Evolutionary conservation across 202 grass and related monocot genomes (phyloP).

Genomic region (Carex arenaria): DNA sequence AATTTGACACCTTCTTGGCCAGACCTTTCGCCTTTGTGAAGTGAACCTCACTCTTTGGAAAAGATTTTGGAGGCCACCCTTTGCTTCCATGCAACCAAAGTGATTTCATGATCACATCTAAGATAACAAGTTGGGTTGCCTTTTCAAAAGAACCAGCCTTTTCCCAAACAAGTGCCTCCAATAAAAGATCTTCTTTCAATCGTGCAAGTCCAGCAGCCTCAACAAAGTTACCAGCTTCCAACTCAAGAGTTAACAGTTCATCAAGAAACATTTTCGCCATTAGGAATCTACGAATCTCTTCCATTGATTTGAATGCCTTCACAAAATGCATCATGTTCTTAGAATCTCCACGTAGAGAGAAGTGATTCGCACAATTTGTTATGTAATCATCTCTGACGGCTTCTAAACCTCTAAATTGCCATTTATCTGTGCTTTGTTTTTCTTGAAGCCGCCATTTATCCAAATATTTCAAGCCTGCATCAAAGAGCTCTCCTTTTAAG

Average conservation of each 20-base stretch:
- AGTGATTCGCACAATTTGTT: slow-evolving; percentile 40
- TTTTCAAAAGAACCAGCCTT: slow-evolving; percentile 47
- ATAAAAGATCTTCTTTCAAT: slow-evolving; percentile 40
- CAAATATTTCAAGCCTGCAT: slow-evolving; percentile 37
- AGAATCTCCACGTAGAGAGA: slow-evolving; percentile 37
- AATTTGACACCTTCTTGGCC: slow-evolving; percentile 29
- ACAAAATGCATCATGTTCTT: slow-evolving; percentile 61
- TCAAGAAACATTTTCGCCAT: slow-evolving; percentile 38
- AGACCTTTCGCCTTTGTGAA: slow-evolving; percentile 48
- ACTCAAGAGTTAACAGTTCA: slow-evolving; percentile 60
- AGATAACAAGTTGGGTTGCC: slow-evolving; percentile 45
- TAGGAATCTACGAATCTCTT: slow-evolving; percentile 41
- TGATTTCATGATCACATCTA: slow-evolving; percentile 36
- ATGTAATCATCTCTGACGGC: slow-evolving; percentile 34
- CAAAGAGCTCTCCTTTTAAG: slow-evolving; percentile 46
- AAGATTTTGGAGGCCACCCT: slow-evolving; percentile 69
- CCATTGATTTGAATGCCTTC: slow-evolving; percentile 57
- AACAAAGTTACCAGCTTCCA: slow-evolving; percentile 60
- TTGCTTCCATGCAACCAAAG: slow-evolving; percentile 46
- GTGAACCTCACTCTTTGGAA: slow-evolving; percentile 37
- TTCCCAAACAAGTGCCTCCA: slow-evolving; percentile 58
- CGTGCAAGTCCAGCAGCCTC: slow-evolving; percentile 58
- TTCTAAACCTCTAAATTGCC: slow-evolving; percentile 21
- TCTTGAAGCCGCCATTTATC: slow-evolving; percentile 36
- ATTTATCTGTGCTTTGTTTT: slow-evolving; percentile 19